Base-by-base conservation (phyloP, 352 stramenopile genomes). In the Paralagenidium karlingii region DNA sequence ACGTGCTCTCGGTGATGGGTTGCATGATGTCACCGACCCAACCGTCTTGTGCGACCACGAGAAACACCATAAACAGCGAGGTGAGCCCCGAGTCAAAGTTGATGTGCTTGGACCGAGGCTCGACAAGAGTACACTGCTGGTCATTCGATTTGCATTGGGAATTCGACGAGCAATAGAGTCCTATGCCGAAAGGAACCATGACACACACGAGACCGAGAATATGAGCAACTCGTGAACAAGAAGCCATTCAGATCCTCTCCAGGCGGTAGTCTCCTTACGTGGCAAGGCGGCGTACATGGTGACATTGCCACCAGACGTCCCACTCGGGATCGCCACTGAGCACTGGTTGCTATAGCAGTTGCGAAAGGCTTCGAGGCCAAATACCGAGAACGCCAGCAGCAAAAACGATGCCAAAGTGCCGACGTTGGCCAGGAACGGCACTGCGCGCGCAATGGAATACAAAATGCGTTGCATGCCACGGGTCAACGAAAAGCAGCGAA, bases 11-110 rank as follows among this genome's bases (percentile, higher is more conserved):
- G 12, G 85, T 62, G 34, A 80, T 68, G 9, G 74, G 74, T 43
- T 80, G 52, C 74, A 88, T 88, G 42, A 85, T 85, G 38, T 84
- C 69, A 1, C 52, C 55, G 29, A 85, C 63, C 74, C 74, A 88
- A 11, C 74, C 74, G 34, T 88, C 74, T 38, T 84, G 70, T 1
- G 70, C 74, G 8, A 85, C 70, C 12, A 88, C 74, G 24, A 84
- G 57, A 21, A 88, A 88, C 1, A 88, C 74, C 11, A 88, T 55
- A 42, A 82, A 84, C 9, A 88, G 40, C 8, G 74, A 68, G 2
- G 58, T 73, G 20, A 84, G n/a, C 0, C 74, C 74, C 16, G 46
- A 68, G 51, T 88, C 68, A 44, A 83, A 88, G 60, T 86, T 82
- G 6, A 86, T 43, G 24, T 76, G 52, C 27, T 47, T 47, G 1